Percentiles rank a stretch among this genome's conserved stretches.
Evolutionary conservation across 139 green algal species (phyloP).

Genomic region (Yamagishiella unicocca): DNA sequence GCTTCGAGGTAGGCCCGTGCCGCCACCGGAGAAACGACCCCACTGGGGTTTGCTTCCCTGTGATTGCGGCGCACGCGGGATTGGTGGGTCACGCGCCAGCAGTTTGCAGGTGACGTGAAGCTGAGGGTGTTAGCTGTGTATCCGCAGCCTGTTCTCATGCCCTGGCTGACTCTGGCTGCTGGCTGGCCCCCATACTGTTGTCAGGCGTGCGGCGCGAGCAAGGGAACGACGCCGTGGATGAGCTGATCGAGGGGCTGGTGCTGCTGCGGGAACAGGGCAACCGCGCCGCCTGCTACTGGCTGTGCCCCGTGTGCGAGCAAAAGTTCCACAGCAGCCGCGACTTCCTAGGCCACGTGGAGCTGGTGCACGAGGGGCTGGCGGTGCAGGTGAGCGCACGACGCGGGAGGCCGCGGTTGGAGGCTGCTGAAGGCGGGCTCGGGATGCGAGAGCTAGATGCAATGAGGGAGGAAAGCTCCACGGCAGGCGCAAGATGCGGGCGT

Average conservation of each 20-base stretch:
- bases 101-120: no score
- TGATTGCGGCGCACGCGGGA: no score
- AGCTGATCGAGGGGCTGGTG: constrained; percentile 74
- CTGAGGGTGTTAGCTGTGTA: no score
- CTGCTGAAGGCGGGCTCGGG: no score
- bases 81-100: no score
- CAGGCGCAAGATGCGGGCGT: no score
- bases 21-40: no score
- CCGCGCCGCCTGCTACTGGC: constrained; percentile 69
- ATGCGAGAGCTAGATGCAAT: no score
- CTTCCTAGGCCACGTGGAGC: constrained; percentile 70
- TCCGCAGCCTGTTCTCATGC: no score
- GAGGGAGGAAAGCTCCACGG: no score
- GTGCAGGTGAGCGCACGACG: constrained; percentile 36
- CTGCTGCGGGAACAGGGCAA: constrained; percentile 69
- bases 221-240: constrained; percentile 64
- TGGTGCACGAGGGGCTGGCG: constrained; percentile 70
- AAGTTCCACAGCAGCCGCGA: constrained; percentile 63
- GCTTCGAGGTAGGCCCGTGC: constrained; percentile 63
- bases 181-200: neutral
- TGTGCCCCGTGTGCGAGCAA: constrained; percentile 70
- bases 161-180: no score
- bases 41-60: neutral
- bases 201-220: constrained; percentile 67
- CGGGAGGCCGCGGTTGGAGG: no score